These are phyloP conservation scores for Zarea fungicola DNA, from an alignment of 2,329 filamentous ascomycete species.

Conservation along the genomic window DNA sequence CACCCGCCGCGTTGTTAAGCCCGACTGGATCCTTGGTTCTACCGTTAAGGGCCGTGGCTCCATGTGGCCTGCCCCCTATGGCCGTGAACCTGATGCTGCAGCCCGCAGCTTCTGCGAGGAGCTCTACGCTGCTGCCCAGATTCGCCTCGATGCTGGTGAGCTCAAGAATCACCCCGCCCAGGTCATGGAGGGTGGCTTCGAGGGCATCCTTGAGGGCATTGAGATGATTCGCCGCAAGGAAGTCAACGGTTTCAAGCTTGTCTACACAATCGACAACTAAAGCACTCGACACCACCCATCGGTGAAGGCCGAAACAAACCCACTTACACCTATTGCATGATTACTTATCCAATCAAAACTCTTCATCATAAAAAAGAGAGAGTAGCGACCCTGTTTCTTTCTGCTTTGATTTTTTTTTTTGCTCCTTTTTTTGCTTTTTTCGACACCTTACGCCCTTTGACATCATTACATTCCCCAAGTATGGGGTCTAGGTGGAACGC, in stretches of 20 bases:
- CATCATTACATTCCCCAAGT: neutral
- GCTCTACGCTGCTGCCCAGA: slow-evolving; percentile 12
- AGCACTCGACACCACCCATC: neutral
- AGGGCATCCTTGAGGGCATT: slow-evolving; percentile 30
- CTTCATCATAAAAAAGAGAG: slow-evolving; percentile 5
- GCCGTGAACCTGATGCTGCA: slow-evolving; percentile 7
- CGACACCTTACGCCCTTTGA: too few species aligned
- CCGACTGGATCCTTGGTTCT: slow-evolving; percentile 25
- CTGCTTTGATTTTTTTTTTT: neutral
- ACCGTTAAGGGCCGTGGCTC: slow-evolving; percentile 22
- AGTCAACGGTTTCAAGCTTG: slow-evolving; percentile 38
- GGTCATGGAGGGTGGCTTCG: slow-evolving; percentile 21
- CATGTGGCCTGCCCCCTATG: slow-evolving; percentile 20
- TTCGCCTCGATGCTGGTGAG: slow-evolving; percentile 12
- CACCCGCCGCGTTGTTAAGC: slow-evolving; percentile 16
- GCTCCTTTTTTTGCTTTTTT: neutral
- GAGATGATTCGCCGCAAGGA: slow-evolving; percentile 25
- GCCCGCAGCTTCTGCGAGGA: slow-evolving; percentile 9
- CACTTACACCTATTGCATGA: neutral
- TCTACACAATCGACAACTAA: slow-evolving; percentile 24
- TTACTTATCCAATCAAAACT: neutral
- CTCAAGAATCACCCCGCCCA: slow-evolving; percentile 16
- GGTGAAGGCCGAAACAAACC: neutral
- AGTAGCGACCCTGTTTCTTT: slow-evolving; percentile 2
- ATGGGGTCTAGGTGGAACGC: neutral